These are phyloP conservation scores for Pythium myriotylum DNA, from an alignment of 352 stramenopile species.

Conservation along the genomic window DNA sequence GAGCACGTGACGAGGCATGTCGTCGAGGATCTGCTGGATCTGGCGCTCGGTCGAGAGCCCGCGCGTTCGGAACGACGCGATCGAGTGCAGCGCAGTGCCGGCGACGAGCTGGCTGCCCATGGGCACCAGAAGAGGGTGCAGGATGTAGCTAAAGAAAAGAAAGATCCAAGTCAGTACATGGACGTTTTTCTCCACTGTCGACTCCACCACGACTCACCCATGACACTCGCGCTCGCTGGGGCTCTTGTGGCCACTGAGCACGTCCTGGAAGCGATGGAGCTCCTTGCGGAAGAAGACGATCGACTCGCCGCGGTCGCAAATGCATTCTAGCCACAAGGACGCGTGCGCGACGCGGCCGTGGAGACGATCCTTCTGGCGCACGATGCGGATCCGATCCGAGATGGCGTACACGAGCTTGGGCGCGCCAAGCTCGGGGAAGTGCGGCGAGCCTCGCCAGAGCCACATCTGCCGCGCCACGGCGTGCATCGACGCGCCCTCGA, in stretches of 20 bases:
- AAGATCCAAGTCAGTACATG: neutral
- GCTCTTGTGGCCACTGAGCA: neutral
- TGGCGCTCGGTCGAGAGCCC: neutral
- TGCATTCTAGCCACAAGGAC: constrained; percentile 26
- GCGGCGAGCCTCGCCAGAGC: neutral
- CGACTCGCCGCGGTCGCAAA: constrained; percentile 5
- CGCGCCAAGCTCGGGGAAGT: constrained; percentile 7
- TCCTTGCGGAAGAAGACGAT: constrained; percentile 20
- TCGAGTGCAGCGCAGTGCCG: constrained; percentile 15
- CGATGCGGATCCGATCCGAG: constrained; percentile 16
- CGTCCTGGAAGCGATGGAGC: constrained; percentile 26
- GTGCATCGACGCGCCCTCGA: constrained; percentile 15
- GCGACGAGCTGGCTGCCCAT: constrained; percentile 18
- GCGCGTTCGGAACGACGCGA: constrained; percentile 15
- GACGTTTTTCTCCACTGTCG: too few species aligned
- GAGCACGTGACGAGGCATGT: constrained; percentile 21
- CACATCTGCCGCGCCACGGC: constrained; percentile 15
- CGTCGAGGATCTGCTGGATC: constrained; percentile 15
- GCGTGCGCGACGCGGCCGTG: constrained; percentile 13
- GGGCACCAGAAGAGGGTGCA: constrained; percentile 17
- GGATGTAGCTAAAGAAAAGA: constrained; percentile 15
- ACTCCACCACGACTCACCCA: constrained; percentile 24
- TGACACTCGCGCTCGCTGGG: constrained; percentile 22
- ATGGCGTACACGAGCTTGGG: constrained; percentile 14
- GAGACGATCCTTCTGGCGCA: constrained; percentile 20